phyloP scores from a whole-genome alignment of 257 asterid genomes.

The Cynanchum wilfordii region DNA sequence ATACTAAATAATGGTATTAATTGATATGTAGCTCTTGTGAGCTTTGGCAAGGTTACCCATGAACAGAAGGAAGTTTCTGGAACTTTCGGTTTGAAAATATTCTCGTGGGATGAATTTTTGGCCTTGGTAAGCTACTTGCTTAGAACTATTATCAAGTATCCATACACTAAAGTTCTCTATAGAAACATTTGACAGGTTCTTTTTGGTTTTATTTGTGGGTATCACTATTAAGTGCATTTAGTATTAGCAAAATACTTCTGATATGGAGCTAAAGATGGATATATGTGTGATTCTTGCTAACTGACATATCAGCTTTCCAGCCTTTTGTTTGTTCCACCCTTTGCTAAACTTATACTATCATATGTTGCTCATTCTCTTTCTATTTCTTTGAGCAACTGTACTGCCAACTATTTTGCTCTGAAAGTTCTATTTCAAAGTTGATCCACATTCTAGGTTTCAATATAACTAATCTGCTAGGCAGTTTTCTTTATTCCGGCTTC shows the following conservation, averaged over 20 bases:
- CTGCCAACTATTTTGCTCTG: not conserved
- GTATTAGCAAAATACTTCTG: not conserved
- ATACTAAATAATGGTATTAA: conserved; percentile 1
- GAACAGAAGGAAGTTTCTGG: conserved; percentile 51
- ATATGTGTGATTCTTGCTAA: not conserved
- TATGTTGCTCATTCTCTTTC: not conserved
- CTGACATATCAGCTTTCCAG: too few relatives aligned
- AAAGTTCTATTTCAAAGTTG: not conserved
- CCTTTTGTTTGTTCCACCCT: not conserved
- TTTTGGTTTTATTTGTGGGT: not conserved
- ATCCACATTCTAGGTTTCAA: not conserved
- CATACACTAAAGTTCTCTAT: not conserved
- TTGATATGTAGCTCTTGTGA: conserved; percentile 49
- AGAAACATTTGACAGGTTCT: not conserved
- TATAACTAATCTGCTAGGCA: not conserved
- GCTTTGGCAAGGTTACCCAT: conserved; percentile 54
- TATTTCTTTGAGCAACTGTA: not conserved
- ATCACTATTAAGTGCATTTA: not conserved
- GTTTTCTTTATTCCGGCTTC: not conserved
- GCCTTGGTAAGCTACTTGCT: conserved; percentile 46
- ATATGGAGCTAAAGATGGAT: not conserved
- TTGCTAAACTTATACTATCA: not conserved
- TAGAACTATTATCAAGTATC: not conserved
- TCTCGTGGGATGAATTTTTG: conserved; percentile 78
- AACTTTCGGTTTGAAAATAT: conserved; percentile 42